Percentiles rank a stretch among this genome's conserved stretches.
Conservation (phyloP, 148 eudicot species). For the Chenopodium formosanum region DNA sequence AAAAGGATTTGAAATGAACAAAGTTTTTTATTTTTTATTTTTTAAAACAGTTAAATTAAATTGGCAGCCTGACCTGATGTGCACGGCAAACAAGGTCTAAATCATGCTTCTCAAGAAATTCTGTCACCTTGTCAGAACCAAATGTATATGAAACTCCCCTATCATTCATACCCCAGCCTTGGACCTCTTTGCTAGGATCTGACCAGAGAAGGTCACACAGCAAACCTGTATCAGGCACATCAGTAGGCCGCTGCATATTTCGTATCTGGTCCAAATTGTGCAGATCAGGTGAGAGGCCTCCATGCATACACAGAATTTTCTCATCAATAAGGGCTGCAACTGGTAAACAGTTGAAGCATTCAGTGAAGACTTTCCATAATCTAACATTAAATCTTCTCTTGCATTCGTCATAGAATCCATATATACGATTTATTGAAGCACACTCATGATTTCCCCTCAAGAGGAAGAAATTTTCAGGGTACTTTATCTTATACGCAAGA, state of each 20-base stretch:
- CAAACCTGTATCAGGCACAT: slow-evolving; percentile 62
- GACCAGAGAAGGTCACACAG: slow-evolving; percentile 63
- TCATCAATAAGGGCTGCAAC: slow-evolving; percentile 60
- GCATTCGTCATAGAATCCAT: slow-evolving; percentile 63
- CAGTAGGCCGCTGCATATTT: slow-evolving; percentile 48
- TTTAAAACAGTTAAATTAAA: not conserved
- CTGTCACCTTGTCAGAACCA: slow-evolving; percentile 61
- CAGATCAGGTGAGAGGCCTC: slow-evolving; percentile 63
- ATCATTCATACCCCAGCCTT: slow-evolving; percentile 70
- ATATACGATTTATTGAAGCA: slow-evolving; percentile 61
- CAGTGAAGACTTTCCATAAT: slow-evolving; percentile 59
- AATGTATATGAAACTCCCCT: slow-evolving; percentile 64
- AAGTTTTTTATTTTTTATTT: not conserved
- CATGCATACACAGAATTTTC: slow-evolving; percentile 66
- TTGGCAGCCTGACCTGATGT: slow-evolving; percentile 46
- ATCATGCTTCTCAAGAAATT: slow-evolving; percentile 55
- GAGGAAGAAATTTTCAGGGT: slow-evolving; percentile 54
- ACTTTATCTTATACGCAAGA: slow-evolving; percentile 54
- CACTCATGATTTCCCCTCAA: slow-evolving; percentile 57
- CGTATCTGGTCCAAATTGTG: slow-evolving; percentile 52
- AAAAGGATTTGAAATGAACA: not conserved
- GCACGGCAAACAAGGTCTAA: slow-evolving; percentile 66
- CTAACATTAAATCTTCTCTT: slow-evolving; percentile 57
- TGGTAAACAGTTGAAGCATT: slow-evolving; percentile 54
- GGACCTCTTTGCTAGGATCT: slow-evolving; percentile 54